A percentile compares a stretch with the other conserved stretches of the same genome.
phyloP scores from a whole-genome alignment of 495 filamentous ascomycete species.

The Trichocladium uniseriatum region DNA sequence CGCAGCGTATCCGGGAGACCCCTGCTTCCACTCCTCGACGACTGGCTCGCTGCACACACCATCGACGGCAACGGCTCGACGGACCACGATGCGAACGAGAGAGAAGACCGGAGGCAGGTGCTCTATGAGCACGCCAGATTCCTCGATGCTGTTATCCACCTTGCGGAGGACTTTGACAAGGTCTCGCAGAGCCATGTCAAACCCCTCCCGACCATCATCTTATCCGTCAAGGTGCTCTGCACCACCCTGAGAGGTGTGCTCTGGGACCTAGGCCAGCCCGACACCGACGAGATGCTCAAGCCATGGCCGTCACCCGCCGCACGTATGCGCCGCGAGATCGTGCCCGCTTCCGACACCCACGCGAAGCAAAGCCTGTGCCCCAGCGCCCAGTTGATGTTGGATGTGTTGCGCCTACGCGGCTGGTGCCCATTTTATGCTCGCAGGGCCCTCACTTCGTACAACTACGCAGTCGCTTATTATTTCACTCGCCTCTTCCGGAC shows the following conservation, averaged over 20 bases:
- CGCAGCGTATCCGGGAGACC: constrained; percentile 13
- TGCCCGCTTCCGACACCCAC: constrained; percentile 4
- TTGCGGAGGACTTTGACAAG: constrained; percentile 19
- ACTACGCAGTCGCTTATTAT: constrained; percentile 19
- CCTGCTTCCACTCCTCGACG: constrained; percentile 11
- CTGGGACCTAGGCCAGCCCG: constrained; percentile 11
- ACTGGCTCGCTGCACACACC: constrained; percentile 12
- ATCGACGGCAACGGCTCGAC: not conserved
- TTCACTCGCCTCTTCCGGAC: constrained; percentile 14
- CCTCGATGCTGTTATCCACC: constrained; percentile 13
- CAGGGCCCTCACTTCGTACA: constrained; percentile 10
- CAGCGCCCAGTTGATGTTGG: constrained; percentile 16
- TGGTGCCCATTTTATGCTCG: constrained; percentile 19
- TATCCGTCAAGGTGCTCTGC: constrained; percentile 21
- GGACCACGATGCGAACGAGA: not conserved
- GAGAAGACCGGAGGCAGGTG: constrained; percentile 3
- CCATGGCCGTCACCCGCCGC: constrained; percentile 10
- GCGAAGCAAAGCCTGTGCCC: constrained; percentile 6
- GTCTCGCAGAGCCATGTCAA: constrained; percentile 18
- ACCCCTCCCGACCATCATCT: constrained; percentile 17
- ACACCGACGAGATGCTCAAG: constrained; percentile 3
- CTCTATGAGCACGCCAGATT: constrained; percentile 14
- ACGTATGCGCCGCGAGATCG: constrained; percentile 6
- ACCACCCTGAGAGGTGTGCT: constrained; percentile 12
- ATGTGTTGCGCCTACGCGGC: constrained; percentile 14